Evolutionary conservation across 1,284 basidiomycete species (phyloP), one percentile per base, ranked within the genome.

Genomic region (Mycosarcoma mackinlayi): DNA sequence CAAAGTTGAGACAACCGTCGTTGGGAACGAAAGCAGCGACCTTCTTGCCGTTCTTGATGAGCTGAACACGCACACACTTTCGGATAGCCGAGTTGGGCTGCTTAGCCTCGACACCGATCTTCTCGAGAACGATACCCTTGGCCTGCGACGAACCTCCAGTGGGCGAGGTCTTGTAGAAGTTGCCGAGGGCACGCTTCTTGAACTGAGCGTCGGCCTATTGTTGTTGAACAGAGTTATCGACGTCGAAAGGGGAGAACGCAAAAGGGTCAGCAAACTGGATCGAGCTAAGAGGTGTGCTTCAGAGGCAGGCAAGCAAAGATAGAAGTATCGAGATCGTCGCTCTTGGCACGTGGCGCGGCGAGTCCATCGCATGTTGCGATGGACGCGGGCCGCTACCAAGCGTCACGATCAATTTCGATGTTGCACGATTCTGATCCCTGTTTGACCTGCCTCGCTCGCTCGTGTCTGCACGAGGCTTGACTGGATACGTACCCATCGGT

Each of bases 21-120:
- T 98, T 98, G 67, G 81, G 77, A 24, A 79, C 78, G 75, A 76
- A 83, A 64, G 73, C 75, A 28, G 68, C 75, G 37, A 75, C 60
- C 86, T 98, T 98, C 91, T 98, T 98, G 83, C 96, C 96, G 88
- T 99, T 99, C 90, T 99, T 98, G 86, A 99, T 98, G 82, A 99
- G 89, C 84, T 99, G 96, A 70, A 98, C 96, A 87, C 96, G 93
- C 78, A 99, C 96, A 88, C 96, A 98, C 86, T 99, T 99, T 86
- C 96, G 93, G 85, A 98, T 98, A 85, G 96, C 96, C 84, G 96
- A 98, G 89, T 99, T 99, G 86, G 96, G 96, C 85, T 96, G 93
- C 87, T 95, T 95, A 82, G 93, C 93, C 85, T 88, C 87, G 53
- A 88, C 87, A 84, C 87, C 87, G 84, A 94, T 91, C 88, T 99